These are phyloP conservation scores for Cystobasidium ongulense DNA, from an alignment of 768 basidiomycete species.

Conservation along the genomic window DNA sequence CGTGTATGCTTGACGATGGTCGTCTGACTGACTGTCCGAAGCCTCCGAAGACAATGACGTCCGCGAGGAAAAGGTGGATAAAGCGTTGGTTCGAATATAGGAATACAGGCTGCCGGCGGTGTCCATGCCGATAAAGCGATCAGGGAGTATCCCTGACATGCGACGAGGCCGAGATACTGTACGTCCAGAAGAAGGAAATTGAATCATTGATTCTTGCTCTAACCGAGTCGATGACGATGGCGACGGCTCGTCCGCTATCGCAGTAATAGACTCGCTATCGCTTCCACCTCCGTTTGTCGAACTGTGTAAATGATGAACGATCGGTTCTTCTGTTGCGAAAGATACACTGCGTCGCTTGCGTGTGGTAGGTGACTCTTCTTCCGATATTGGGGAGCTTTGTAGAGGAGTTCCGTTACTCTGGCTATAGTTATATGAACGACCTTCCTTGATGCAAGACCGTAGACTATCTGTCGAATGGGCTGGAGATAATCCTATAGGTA, in stretches of 20 bases:
- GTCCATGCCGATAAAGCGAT: not conserved
- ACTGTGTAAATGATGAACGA: not conserved
- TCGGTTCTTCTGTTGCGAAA: not conserved
- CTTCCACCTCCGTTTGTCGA: not conserved
- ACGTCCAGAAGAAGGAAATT: not conserved
- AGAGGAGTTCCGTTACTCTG: not conserved
- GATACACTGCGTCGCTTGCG: constrained; percentile 3
- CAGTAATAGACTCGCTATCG: not conserved
- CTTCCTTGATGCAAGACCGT: not conserved
- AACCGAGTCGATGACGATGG: not conserved
- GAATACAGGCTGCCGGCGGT: not conserved
- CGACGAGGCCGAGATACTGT: not conserved
- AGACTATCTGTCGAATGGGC: not conserved
- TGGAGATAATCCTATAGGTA: not conserved
- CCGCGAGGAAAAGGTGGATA: not conserved
- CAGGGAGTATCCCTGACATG: not conserved
- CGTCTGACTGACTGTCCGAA: not conserved
- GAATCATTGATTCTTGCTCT: not conserved
- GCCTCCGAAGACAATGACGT: not conserved
- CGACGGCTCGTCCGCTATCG: not conserved
- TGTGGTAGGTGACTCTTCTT: not conserved
- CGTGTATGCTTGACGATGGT: not conserved
- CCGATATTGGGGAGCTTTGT: not conserved
- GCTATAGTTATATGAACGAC: not conserved
- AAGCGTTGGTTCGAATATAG: not conserved